Evolutionary conservation across 257 asterid genomes (phyloP), one percentile per base, ranked within the genome.

Genomic region (Petrea volubilis): DNA sequence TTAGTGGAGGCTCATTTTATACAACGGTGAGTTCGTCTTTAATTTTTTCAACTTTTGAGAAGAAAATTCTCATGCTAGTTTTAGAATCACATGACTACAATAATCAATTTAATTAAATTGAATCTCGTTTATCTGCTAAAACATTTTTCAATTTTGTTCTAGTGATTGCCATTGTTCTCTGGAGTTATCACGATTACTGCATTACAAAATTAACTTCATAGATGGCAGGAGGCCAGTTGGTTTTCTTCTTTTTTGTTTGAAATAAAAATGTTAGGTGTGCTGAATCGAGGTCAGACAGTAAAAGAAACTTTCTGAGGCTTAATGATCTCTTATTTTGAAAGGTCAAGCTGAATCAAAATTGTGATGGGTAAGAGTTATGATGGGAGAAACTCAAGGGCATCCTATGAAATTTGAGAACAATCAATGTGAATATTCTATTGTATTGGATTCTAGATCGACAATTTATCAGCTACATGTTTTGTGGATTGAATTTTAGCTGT

Each of bases 1-100:
- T 80, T 70, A 21, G 90, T 50, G 94, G 97, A 71, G 97, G 96
- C 71, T 78, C 96, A 74, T 88, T 92, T 82, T 83, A 64, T 71
- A 77, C 81, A 25, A 36, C 84, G 44, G 96, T 92, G 79, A 81
- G 98, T 88, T 70, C 6, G 47, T 76, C 52, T 71, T 28, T 50
- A 4, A 66, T 29, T 80, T 44, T 72, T 27, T 75, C 34, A 62
- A 57, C 17, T 8, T 75, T 73, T 65, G 40, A 68, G 67, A 70
- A 72, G 59, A 65, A 70, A 8, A 24, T 23, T 47, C 40, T 55
- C 2, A n/a, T 57, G 74, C 43, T 21, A 58, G 25, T 34, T 34
- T 40, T 70, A 10, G 36, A 58, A 63, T 57, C 58, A n/a, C 38
- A 12, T 25, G 2, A 28, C 65, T 68, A 14, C 44, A 28, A 70